Evolutionary conservation across 768 basidiomycete species (phyloP), one percentile per base, ranked within the genome.

Genomic region (Jaapia argillacea): DNA sequence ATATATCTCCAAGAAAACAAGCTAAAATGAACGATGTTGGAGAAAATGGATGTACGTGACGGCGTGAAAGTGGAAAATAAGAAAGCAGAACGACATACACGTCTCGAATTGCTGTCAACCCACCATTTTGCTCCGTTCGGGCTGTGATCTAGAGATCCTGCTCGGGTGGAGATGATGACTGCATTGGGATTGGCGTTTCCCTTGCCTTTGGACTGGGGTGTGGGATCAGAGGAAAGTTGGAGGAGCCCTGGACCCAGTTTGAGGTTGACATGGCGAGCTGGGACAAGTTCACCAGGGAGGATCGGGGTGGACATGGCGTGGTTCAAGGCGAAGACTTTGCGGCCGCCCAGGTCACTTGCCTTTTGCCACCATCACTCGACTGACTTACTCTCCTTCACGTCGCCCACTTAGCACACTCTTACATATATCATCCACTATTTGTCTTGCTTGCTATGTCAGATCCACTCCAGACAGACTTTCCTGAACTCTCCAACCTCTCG

Each of bases 201-300:
- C n/a, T n/a, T n/a, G n/a, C n/a, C n/a, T n/a, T n/a, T n/a, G n/a
- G n/a, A n/a, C n/a, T n/a, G n/a, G n/a, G n/a, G n/a, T n/a, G 10
- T 33, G 28, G 28, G 16, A 16, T 10, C 43, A 53, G 55, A 57
- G 4, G 61, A 54, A 41, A 59, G 58, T 53, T 83, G 85, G 27
- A 78, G 59, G 31, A 87, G 68, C 2, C 91, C 91, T 14, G 91
- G 91, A 1, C 91, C 91, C 23, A 92, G 74, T 59, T 89, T 89
- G 53, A 92, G 75, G 54, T 80, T 88, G 46, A 79, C 73, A 63
- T 83, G 80, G 54, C 79, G 75, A 24, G 79, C 82, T 27, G 78
- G 76, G 53, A 93, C 71, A 26, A 61, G 53, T 60, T 92, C 88
- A 27, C 92, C 92, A 26, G 92, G 92, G 5, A 96, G 72, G 41